Conservation (phyloP, 371 early-diverging fungal species). For the Zychaea mexicana region DNA sequence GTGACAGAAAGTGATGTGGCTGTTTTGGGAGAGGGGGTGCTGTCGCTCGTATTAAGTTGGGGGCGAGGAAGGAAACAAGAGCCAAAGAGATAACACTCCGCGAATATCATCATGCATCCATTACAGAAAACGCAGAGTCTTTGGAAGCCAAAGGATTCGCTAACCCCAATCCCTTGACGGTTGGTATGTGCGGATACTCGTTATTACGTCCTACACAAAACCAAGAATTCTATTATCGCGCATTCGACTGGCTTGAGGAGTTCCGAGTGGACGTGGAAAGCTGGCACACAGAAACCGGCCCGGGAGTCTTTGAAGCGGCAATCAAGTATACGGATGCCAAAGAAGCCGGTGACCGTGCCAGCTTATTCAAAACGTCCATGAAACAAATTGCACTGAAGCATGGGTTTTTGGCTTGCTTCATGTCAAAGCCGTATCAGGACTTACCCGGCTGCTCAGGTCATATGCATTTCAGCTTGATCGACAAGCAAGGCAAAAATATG, state of each 20-base stretch:
- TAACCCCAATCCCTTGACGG: conserved; percentile 60
- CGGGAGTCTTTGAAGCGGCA: conserved; percentile 87
- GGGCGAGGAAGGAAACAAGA: no score
- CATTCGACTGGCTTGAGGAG: conserved; percentile 66
- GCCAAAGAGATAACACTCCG: background rate
- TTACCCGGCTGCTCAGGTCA: conserved; percentile 87
- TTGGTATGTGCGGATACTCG: conserved; percentile 87
- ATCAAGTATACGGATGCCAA: conserved; percentile 65
- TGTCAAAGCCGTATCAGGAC: conserved; percentile 82
- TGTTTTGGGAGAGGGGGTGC: no score
- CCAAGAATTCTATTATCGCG: conserved; percentile 72
- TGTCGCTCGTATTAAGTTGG: no score
- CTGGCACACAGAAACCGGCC: conserved; percentile 86
- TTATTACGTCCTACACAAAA: conserved; percentile 72
- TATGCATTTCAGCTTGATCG: conserved; percentile 73
- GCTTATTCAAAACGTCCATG: conserved; percentile 77
- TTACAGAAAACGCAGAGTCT: conserved; percentile 68
- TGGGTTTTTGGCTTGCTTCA: conserved; percentile 78
- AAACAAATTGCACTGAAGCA: conserved; percentile 77
- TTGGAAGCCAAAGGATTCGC: conserved; percentile 61
- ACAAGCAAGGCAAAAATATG: conserved; percentile 51
- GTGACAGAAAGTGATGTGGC: background rate
- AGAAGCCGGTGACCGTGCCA: conserved; percentile 75
- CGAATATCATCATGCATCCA: background rate
- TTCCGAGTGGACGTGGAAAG: conserved; percentile 77